These are phyloP conservation scores for Phytopythium sindhum DNA, from an alignment of 352 stramenopile genomes.

Conservation along the genomic window DNA sequence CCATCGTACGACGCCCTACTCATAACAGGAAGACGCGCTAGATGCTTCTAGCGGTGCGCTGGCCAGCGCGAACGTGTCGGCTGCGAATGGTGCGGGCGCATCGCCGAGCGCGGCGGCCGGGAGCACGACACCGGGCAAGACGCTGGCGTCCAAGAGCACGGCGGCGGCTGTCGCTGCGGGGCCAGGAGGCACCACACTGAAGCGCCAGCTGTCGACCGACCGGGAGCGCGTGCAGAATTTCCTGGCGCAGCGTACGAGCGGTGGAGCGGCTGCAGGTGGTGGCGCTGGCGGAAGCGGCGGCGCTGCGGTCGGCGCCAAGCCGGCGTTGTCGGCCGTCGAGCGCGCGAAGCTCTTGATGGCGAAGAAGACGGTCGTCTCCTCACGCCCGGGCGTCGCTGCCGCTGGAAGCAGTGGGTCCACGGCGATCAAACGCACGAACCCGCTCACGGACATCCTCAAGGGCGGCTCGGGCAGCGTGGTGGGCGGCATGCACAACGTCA, in stretches of 20 bases:
- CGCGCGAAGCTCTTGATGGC: conserved; percentile 77
- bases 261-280: background rate
- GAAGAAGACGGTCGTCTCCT: conserved; percentile 39
- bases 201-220: conserved; percentile 46
- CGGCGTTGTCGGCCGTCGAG: conserved; percentile 57
- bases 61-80: conserved; percentile 13
- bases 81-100: conserved; percentile 5
- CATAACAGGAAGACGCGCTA: background rate
- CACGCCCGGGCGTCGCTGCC: conserved; percentile 19
- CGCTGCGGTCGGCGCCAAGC: conserved; percentile 15
- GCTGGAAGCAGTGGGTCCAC: conserved; percentile 12
- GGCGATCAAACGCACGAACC: conserved; percentile 70
- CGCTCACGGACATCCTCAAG: conserved; percentile 73
- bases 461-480: conserved; percentile 67
- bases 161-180: background rate
- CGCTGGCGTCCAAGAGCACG: background rate
- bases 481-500: conserved; percentile 50
- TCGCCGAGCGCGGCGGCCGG: conserved; percentile 11
- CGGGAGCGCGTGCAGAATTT: conserved; percentile 66
- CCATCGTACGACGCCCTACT: background rate
- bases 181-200: conserved; percentile 29
- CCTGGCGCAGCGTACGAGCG: conserved; percentile 40
- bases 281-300: background rate
- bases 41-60: conserved; percentile 5
- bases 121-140: conserved; percentile 1